Conservation (phyloP, 1,284 basidiomycete genomes). For the Garcileccinum viscosum region DNA sequence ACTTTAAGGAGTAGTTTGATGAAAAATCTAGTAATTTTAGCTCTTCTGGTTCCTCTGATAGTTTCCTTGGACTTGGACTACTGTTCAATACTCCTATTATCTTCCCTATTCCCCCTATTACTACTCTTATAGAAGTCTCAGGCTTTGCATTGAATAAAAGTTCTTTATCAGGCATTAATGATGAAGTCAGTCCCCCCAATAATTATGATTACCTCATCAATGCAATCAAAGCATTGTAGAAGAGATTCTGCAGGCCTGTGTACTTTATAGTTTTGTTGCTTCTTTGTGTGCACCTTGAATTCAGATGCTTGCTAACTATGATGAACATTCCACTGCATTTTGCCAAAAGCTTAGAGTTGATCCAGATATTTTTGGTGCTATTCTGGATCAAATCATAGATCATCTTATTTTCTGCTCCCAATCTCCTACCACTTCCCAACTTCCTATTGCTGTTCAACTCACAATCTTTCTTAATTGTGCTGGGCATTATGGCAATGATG, state of each 20-base stretch:
- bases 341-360: slow-evolving; percentile 6
- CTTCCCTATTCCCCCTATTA: too few relatives aligned
- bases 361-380: slow-evolving; percentile 9
- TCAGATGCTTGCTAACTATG: slow-evolving; percentile 5
- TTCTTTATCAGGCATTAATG: background rate
- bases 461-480: background rate
- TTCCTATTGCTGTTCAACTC: background rate
- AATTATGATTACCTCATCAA: background rate
- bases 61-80: too few relatives aligned
- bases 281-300: slow-evolving; percentile 5
- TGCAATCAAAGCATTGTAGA: slow-evolving; percentile 2
- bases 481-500: background rate
- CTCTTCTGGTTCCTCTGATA: too few relatives aligned
- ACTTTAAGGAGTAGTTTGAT: too few relatives aligned
- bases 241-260: background rate
- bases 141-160: too few relatives aligned
- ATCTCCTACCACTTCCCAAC: background rate
- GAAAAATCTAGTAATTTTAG: too few relatives aligned
- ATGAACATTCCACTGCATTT: background rate
- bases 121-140: too few relatives aligned
- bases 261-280: background rate
- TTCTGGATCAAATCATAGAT: slow-evolving; percentile 9
- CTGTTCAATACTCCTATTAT: too few relatives aligned
- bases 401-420: slow-evolving; percentile 1
- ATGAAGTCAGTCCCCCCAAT: background rate